Evolutionary conservation across 805 yeast genomes (phyloP), one percentile per base, ranked within the genome.

Genomic region (Pichia membranifaciens): DNA sequence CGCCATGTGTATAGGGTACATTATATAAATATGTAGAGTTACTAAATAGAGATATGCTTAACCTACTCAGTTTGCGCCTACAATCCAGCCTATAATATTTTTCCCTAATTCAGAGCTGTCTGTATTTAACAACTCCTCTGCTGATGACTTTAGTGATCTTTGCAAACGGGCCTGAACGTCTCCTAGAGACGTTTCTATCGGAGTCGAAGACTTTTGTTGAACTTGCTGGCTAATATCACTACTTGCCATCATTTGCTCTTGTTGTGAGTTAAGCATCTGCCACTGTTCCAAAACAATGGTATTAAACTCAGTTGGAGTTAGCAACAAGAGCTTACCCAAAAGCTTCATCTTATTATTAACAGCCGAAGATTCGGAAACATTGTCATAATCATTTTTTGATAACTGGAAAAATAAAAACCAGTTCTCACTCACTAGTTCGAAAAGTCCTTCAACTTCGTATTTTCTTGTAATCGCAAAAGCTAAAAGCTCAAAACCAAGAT

Each of bases 391-490:
- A 43, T 53, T 57, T 62, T 84, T 83, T 3, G 86, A 85, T 3
- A 84, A 81, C 55, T 87, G 95, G 56, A 81, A 83, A 51, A 84
- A 78, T 0, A 86, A 78, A 22, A 81, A 71, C 96, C 96, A 88
- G 41, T 70, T 65, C 16, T 66, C 66, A 45, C 54, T 57, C 12
- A 64, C 44, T 10, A 59, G 17, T 0, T 41, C 20, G 31, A 23
- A 57, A 41, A 54, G 51, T 53, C 22, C 49, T 13, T 49, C 48
- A 4, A 38, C 31, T 1, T 40, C 15, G 3, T 29, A 22, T 29
- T 51, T 53, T 17, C 37, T 16, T 3, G 44, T 38, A 23, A 56
- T 38, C 0, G 63, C 58, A 2, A 32, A 3, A 17, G 69, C 65
- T 9, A 78, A 56, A 35, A 78, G 59, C 18, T 63, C 68, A n/a